Conservation (phyloP, 2,329 filamentous ascomycete species). For the Neonectria faginata region DNA sequence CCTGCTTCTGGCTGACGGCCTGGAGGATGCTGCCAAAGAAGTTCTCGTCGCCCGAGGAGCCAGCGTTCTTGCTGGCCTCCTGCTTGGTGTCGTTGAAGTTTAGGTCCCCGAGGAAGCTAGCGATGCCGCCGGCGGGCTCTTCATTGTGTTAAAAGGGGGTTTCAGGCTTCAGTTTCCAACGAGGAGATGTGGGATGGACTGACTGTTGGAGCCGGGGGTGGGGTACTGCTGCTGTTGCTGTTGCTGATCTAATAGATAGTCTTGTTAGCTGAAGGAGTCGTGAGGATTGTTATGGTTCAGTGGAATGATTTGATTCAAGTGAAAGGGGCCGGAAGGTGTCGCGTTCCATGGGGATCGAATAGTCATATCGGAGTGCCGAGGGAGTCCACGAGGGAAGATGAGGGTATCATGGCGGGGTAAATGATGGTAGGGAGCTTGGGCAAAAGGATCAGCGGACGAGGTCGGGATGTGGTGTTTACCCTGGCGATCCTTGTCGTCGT, state of each 20-base stretch:
- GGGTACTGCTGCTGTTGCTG: slow-evolving; percentile 41
- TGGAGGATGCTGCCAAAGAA: slow-evolving; percentile 64
- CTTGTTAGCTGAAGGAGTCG: slow-evolving; percentile 16
- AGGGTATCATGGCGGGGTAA: slow-evolving; percentile 40
- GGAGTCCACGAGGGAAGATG: slow-evolving; percentile 26
- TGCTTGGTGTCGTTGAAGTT: slow-evolving; percentile 62
- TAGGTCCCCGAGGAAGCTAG: slow-evolving; percentile 58
- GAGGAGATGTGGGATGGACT: slow-evolving; percentile 33
- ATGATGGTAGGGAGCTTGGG: slow-evolving; percentile 18
- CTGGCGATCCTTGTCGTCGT: slow-evolving; percentile 46
- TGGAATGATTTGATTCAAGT: too few relatives aligned
- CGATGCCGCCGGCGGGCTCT: slow-evolving; percentile 53
- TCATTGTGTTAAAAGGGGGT: neutral
- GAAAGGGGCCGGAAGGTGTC: neutral
- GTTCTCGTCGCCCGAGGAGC: slow-evolving; percentile 58
- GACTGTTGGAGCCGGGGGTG: slow-evolving; percentile 43
- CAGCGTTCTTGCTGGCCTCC: slow-evolving; percentile 60
- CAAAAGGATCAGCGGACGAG: slow-evolving; percentile 33
- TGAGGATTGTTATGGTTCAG: neutral
- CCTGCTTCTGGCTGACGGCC: slow-evolving; percentile 62
- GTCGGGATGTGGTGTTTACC: slow-evolving; percentile 19
- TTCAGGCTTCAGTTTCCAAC: neutral
- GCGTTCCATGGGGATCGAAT: neutral
- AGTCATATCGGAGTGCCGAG: neutral
- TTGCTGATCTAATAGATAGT: slow-evolving; percentile 24